A percentile compares a stretch with the other conserved stretches of the same genome.
These are phyloP conservation scores for Xerocomellus intermedius DNA, from an alignment of 768 basidiomycete species.

Conservation along the genomic window DNA sequence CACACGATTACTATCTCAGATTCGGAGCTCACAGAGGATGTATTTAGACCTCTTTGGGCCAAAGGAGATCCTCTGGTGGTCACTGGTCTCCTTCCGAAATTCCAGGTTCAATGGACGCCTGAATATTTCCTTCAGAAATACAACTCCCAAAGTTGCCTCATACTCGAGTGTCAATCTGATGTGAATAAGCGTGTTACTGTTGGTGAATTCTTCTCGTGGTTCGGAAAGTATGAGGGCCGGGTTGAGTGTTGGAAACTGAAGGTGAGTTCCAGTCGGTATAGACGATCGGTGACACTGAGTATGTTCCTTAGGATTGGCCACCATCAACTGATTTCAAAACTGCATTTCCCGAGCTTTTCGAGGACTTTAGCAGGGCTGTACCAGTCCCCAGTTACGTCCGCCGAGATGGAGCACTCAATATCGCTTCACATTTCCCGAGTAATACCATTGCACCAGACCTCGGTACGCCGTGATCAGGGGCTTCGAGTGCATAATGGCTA, in stretches of 20 bases:
- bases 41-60: conserved; percentile 71
- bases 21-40: conserved; percentile 50
- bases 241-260: conserved; percentile 73
- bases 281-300: conserved; percentile 4
- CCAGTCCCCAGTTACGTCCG: conserved; percentile 91
- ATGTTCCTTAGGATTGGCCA: conserved; percentile 78
- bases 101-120: conserved; percentile 77
- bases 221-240: conserved; percentile 64
- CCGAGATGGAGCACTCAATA: conserved; percentile 83
- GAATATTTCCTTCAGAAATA: conserved; percentile 74
- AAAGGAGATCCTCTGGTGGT: conserved; percentile 78
- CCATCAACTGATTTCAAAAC: conserved; percentile 80
- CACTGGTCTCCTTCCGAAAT: conserved; percentile 57
- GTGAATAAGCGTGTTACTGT: conserved; percentile 61
- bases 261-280: conserved; percentile 38
- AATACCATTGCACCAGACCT: conserved; percentile 80
- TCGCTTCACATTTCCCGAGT: conserved; percentile 84
- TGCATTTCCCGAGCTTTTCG: conserved; percentile 80
- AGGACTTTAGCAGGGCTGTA: conserved; percentile 79
- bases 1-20: conserved; percentile 46
- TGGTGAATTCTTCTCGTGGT: conserved; percentile 73
- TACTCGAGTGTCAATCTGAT: conserved; percentile 83
- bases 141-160: conserved; percentile 59
- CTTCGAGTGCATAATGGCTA: neutral
- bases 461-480: conserved; percentile 41